A percentile compares a stretch with the other conserved stretches of the same genome.
Conservation (phyloP, 2,329 filamentous ascomycete species). For the Calycina herbarum region DNA sequence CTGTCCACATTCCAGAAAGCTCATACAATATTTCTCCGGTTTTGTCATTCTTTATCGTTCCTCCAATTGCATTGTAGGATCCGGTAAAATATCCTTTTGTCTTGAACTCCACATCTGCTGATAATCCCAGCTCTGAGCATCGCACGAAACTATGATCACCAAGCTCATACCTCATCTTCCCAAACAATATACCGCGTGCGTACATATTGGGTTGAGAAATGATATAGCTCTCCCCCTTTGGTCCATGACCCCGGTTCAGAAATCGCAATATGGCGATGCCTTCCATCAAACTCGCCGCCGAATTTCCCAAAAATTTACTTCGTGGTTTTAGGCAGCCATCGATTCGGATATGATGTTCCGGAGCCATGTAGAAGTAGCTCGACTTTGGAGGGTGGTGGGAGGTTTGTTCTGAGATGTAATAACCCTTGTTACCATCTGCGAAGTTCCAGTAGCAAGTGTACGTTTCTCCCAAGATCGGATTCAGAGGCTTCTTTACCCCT, state of each 20-base stretch:
- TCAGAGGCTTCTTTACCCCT: conserved; percentile 96
- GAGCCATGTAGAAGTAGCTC: conserved; percentile 98
- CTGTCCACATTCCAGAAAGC: conserved; percentile 88
- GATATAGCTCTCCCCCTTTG: conserved; percentile 81
- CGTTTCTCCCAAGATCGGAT: conserved; percentile 92
- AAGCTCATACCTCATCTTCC: conserved; percentile 99
- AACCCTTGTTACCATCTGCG: conserved; percentile 77
- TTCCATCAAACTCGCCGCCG: conserved; percentile 97
- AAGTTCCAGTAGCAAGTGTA: conserved; percentile 97
- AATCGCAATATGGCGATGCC: conserved; percentile 85
- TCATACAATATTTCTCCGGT: conserved; percentile 89
- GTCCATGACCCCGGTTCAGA: conserved; percentile 70
- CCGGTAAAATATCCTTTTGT: conserved; percentile 97
- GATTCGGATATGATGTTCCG: conserved; percentile 89
- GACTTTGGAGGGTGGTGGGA: conserved; percentile 98
- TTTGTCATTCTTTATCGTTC: conserved; percentile 82
- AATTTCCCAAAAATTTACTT: conserved; percentile 95
- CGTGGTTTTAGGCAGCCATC: conserved; percentile 93
- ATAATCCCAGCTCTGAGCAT: conserved; percentile 83
- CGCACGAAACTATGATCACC: conserved; percentile 92
- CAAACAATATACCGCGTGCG: conserved; percentile 91
- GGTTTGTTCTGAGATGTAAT: conserved; percentile 97
- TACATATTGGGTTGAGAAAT: conserved; percentile 99
- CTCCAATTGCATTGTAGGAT: conserved; percentile 94
- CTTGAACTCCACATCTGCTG: conserved; percentile 96